A percentile compares a stretch with the other conserved stretches of the same genome.
Evolutionary conservation across 441 rosid genomes (phyloP).

Genomic region (Euphorbia celastroides): DNA sequence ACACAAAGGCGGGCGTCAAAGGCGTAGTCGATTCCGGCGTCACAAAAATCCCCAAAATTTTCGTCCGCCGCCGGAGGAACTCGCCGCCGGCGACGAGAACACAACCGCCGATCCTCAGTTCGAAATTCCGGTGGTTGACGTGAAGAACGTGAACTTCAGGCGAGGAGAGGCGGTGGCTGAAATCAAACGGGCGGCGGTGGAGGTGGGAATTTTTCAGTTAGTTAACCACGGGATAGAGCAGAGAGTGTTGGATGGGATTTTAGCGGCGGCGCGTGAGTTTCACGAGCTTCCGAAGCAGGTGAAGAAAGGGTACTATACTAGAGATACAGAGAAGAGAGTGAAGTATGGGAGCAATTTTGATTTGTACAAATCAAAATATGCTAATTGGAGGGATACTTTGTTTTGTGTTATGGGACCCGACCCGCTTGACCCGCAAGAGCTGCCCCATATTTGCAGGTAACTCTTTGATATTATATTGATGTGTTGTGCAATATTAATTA

Average conservation of each 20-base stretch:
- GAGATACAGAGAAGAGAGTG: conserved; percentile 24
- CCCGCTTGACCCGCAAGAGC: conserved; percentile 31
- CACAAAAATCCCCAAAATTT: conserved; percentile 37
- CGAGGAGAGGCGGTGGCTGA: too few species aligned
- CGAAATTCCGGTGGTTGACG: conserved; percentile 45
- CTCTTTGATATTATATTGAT: too few species aligned
- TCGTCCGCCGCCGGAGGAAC: conserved; percentile 29
- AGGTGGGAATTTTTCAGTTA: conserved; percentile 57
- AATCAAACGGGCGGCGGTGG: conserved; percentile 34
- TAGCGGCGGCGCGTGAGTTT: too few species aligned
- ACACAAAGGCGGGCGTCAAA: conserved; percentile 42
- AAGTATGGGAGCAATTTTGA: conserved; percentile 34
- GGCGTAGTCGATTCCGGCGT: conserved; percentile 42
- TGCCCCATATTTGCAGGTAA: too few species aligned
- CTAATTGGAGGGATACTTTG: conserved; percentile 42
- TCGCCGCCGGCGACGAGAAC: too few species aligned
- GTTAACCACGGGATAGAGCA: conserved; percentile 52
- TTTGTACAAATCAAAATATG: conserved; percentile 21
- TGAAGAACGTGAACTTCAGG: too few species aligned
- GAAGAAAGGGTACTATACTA: conserved; percentile 46
- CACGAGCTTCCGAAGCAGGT: conserved; percentile 43
- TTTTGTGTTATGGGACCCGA: conserved; percentile 30
- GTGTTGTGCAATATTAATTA: too few species aligned
- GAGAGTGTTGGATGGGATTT: too few species aligned
- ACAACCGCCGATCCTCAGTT: not conserved